Conservation (phyloP, 768 basidiomycete species). For the Termitomyces sp. region DNA sequence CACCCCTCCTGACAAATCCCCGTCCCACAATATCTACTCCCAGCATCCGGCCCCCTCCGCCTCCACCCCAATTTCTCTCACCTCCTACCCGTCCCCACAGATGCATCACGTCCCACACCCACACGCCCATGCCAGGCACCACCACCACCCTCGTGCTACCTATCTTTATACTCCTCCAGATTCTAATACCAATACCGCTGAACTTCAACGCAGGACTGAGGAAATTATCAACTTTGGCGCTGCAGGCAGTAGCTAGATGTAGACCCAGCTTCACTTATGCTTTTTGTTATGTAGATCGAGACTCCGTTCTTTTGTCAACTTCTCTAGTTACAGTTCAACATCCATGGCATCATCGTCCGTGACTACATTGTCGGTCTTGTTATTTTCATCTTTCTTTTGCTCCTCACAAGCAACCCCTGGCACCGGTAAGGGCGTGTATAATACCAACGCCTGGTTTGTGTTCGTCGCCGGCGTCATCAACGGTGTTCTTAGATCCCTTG, state of each 20-base stretch:
- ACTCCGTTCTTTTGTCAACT: background rate
- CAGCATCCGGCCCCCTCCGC: slow-evolving; percentile 18
- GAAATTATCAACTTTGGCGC: slow-evolving; percentile 46
- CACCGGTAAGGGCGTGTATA: slow-evolving; percentile 41
- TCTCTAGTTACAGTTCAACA: slow-evolving; percentile 30
- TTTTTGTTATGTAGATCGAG: slow-evolving; percentile 7
- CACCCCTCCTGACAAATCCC: slow-evolving; percentile 16
- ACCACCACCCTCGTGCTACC: slow-evolving; percentile 48
- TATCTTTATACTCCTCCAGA: slow-evolving; percentile 33
- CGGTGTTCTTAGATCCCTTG: background rate
- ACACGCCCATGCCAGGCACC: slow-evolving; percentile 72
- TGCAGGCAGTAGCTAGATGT: slow-evolving; percentile 15
- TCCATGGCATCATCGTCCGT: slow-evolving; percentile 49
- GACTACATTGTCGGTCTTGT: slow-evolving; percentile 5
- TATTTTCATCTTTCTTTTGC: slow-evolving; percentile 10
- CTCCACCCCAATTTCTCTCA: slow-evolving; percentile 41
- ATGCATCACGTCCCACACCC: slow-evolving; percentile 83
- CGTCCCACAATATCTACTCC: slow-evolving; percentile 14
- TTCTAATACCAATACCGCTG: slow-evolving; percentile 24
- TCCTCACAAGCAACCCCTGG: slow-evolving; percentile 8
- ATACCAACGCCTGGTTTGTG: slow-evolving; percentile 44
- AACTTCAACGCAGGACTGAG: slow-evolving; percentile 36
- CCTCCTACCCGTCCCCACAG: slow-evolving; percentile 48
- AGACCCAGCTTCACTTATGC: slow-evolving; percentile 13
- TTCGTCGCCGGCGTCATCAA: slow-evolving; percentile 15